Conservation (phyloP, 345 rosid species). For the Salix brachista region DNA sequence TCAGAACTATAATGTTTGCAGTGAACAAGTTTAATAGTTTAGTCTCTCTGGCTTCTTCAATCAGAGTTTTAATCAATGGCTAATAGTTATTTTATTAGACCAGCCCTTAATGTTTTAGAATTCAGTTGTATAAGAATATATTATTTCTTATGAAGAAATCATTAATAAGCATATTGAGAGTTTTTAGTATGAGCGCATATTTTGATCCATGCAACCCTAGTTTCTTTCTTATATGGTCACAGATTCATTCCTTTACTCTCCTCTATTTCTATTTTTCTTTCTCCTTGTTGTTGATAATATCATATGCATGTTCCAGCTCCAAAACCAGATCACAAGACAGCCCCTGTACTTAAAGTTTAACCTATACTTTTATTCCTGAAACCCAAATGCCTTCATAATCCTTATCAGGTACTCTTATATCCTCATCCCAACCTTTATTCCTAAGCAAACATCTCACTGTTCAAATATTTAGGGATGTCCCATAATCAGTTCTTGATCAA, state of each 20-base stretch:
- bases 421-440: neutral
- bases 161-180: neutral
- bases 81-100: neutral
- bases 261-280: too few relatives aligned
- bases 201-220: neutral
- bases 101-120: neutral
- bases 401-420: neutral
- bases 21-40: neutral
- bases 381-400: neutral
- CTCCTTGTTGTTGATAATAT: neutral
- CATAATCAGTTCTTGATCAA: neutral
- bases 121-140: too few relatives aligned
- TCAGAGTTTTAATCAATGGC: neutral
- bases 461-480: neutral
- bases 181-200: neutral
- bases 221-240: neutral
- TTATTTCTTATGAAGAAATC: neutral
- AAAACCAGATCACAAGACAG: neutral
- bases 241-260: too few relatives aligned
- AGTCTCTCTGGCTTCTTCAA: neutral
- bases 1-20: too few relatives aligned
- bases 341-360: neutral
- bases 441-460: neutral
- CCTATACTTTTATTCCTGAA: neutral
- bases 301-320: neutral